Evolutionary conservation across 2,329 filamentous ascomycete genomes (phyloP).

Genomic region (Elsinoe arachidis): DNA sequence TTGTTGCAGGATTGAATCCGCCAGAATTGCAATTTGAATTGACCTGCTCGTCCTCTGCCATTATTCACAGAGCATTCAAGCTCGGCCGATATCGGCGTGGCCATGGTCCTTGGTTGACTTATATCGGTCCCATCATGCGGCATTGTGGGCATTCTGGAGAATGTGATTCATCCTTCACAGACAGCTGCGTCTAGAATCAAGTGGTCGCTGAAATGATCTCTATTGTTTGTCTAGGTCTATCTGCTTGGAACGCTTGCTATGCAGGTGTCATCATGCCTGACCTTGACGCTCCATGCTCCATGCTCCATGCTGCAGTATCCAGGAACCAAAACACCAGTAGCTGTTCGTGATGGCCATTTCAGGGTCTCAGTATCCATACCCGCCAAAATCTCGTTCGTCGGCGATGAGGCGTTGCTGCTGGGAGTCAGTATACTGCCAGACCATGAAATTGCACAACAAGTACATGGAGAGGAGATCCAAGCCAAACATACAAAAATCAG

Average conservation of each 20-base stretch:
- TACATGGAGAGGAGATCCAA: not conserved
- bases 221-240: too few relatives aligned
- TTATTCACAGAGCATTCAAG: too few relatives aligned
- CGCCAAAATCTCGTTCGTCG: slow-evolving; percentile 6
- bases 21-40: too few relatives aligned
- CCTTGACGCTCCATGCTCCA: not conserved
- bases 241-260: not conserved
- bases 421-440: not conserved
- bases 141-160: too few relatives aligned
- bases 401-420: not conserved
- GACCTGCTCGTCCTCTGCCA: too few relatives aligned
- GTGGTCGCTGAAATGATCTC: too few relatives aligned
- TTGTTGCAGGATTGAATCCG: too few relatives aligned
- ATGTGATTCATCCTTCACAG: too few relatives aligned
- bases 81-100: too few relatives aligned
- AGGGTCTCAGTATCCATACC: slow-evolving; percentile 15
- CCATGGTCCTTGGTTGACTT: too few relatives aligned
- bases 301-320: not conserved
- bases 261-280: not conserved
- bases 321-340: not conserved
- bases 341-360: not conserved
- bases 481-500: slow-evolving; percentile 5
- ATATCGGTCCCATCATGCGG: too few relatives aligned
- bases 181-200: too few relatives aligned
- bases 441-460: not conserved